These are phyloP conservation scores for Trichothecium sympodiale DNA, from an alignment of 2,329 filamentous ascomycete genomes.

Conservation along the genomic window DNA sequence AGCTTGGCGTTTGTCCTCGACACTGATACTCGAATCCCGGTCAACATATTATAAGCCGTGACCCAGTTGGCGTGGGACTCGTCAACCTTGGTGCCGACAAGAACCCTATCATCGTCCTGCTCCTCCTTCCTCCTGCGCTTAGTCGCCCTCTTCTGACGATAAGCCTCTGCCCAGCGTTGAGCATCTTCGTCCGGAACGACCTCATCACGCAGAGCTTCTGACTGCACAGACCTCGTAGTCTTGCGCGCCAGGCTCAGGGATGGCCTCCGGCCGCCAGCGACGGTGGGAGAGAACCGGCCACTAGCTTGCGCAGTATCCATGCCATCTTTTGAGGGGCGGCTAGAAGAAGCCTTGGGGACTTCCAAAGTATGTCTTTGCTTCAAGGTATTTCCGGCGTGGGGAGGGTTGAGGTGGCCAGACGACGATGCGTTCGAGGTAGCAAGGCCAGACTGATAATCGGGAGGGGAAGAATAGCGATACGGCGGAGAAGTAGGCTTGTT, in stretches of 20 bases:
- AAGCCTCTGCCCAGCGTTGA: slow-evolving; percentile 81
- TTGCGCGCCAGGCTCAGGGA: slow-evolving; percentile 77
- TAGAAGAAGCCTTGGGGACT: slow-evolving; percentile 60
- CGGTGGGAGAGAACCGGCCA: slow-evolving; percentile 68
- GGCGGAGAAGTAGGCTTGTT: slow-evolving; percentile 11
- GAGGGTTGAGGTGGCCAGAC: slow-evolving; percentile 40
- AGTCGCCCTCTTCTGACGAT: slow-evolving; percentile 82
- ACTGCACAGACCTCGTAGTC: slow-evolving; percentile 75
- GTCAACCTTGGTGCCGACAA: slow-evolving; percentile 95
- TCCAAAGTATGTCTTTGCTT: slow-evolving; percentile 83
- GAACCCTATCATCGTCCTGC: slow-evolving; percentile 85
- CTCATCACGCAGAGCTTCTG: slow-evolving; percentile 75
- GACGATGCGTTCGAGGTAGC: slow-evolving; percentile 23
- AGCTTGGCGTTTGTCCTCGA: slow-evolving; percentile 95
- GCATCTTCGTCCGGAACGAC: slow-evolving; percentile 82
- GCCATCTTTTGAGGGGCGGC: slow-evolving; percentile 62
- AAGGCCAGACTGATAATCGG: slow-evolving; percentile 36
- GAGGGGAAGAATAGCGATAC: slow-evolving; percentile 56
- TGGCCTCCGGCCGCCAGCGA: slow-evolving; percentile 52
- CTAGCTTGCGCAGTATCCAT: slow-evolving; percentile 55
- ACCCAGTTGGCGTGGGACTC: slow-evolving; percentile 96
- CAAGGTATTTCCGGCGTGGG: slow-evolving; percentile 37
- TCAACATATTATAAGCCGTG: slow-evolving; percentile 98
- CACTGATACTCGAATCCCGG: slow-evolving; percentile 92
- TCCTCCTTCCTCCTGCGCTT: slow-evolving; percentile 74